Evolutionary conservation across 2,329 filamentous ascomycete species (phyloP), one percentile per base, ranked within the genome.

Genomic region (Chaetomiaceae sp.): DNA sequence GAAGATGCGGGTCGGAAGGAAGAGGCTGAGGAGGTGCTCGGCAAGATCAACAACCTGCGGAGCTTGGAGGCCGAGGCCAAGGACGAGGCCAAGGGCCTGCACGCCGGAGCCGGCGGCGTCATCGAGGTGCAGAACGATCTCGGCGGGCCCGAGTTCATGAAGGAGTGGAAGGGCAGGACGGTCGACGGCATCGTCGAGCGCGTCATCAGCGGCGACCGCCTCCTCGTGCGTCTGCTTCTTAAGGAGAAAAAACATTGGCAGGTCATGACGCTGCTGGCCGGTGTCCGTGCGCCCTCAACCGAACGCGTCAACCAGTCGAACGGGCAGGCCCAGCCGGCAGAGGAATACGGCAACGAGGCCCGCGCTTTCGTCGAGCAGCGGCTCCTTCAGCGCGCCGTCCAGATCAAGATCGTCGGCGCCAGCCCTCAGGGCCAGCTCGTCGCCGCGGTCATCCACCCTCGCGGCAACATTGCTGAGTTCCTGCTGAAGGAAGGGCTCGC

Each of bases 1-100:
- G 93, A 98, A 60, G 93, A 98, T 66, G 90, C 91, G 49, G 90
- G 89, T 51, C 84, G 85, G 55, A 93, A 91, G 62, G 90, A 96
- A 56, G 89, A 96, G 49, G 82, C 83, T 2, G 86, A 93, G 48
- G 84, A 89, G 42, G 75, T 84, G 8, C 73, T 77, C 22, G 70
- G 82, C 53, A 77, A 85, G 50, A 73, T 98, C 19, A 85, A 94
- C 58, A 83, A 81, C 58, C 78, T 98, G 50, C 83, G 88, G 56
- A 75, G 75, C 38, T 71, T 91, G 27, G 90, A 97, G 67, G 74
- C 78, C 35, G 78, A 85, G 56, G 93, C 93, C 49, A 88, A 82
- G 67, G 74, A 76, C 44, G 86, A 89, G 56, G 79, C 75, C 55
- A 90, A 88, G 67, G 93, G 93, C 41, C 67, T 96, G 8, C 96